Conservation (phyloP, 371 early-diverging fungal genomes). For the Mortierella sp. region DNA sequence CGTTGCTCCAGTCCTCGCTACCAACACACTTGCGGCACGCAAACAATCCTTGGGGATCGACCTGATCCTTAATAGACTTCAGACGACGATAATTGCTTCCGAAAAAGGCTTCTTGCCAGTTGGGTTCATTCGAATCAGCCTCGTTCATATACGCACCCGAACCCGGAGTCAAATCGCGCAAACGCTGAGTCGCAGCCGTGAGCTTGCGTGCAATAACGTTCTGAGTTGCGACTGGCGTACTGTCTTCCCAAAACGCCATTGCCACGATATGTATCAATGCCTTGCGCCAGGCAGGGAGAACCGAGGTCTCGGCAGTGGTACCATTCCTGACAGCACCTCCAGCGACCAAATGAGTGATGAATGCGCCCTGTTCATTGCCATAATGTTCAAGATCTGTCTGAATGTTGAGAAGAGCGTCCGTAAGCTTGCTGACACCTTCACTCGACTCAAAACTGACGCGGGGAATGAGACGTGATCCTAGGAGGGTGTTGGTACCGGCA, state of each 20-base stretch:
- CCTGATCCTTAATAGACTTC: conserved; percentile 53
- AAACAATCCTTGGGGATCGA: conserved; percentile 59
- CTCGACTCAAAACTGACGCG: conserved; percentile 16
- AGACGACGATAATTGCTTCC: conserved; percentile 59
- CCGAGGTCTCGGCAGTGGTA: conserved; percentile 23
- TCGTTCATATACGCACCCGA: conserved; percentile 57
- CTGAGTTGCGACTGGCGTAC: conserved; percentile 14
- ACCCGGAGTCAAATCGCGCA: conserved; percentile 35
- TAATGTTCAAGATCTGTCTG: conserved; percentile 1
- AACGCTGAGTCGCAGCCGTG: conserved; percentile 10
- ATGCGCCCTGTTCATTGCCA: background rate
- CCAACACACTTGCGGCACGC: conserved; percentile 36
- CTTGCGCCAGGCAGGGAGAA: conserved; percentile 53
- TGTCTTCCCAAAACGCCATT: conserved; percentile 25
- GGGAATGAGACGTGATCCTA: conserved; percentile 38
- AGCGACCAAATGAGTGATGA: conserved; percentile 21
- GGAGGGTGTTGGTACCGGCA: conserved; percentile 17
- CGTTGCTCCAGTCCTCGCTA: conserved; percentile 35
- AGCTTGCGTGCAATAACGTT: conserved; percentile 5
- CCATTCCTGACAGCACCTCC: conserved; percentile 29
- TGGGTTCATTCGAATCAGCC: conserved; percentile 53
- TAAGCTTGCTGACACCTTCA: conserved; percentile 2
- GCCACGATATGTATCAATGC: conserved; percentile 51
- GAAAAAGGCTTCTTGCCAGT: conserved; percentile 58
- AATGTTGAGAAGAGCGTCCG: conserved; percentile 2